phyloP scores from a whole-genome alignment of 2,329 filamentous ascomycete species.

The Neonectria neomacrospora region DNA sequence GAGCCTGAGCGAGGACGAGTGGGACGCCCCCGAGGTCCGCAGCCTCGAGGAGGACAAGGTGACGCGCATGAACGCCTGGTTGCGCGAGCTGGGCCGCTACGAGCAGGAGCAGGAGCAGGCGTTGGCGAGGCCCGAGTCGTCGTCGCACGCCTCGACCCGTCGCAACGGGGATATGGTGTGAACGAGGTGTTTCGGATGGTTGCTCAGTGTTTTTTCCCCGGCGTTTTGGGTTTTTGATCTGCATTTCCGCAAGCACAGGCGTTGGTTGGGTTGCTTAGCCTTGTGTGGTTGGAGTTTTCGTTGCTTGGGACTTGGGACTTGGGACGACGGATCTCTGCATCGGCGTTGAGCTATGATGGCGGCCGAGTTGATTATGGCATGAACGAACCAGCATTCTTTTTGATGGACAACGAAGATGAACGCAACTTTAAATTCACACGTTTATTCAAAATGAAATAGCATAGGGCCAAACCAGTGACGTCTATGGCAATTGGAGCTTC shows the following conservation, averaged over 20 bases:
- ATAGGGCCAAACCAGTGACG: background rate
- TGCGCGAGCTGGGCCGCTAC: conserved; percentile 43
- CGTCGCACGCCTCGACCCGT: conserved; percentile 7
- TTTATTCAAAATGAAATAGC: background rate
- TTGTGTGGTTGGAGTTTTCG: background rate
- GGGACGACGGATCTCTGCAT: background rate
- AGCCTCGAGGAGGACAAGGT: conserved; percentile 45
- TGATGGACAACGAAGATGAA: background rate
- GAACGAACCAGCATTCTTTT: background rate
- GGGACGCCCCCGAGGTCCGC: conserved; percentile 30
- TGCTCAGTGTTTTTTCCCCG: too few species aligned
- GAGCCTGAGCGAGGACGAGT: conserved; percentile 47
- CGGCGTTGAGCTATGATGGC: background rate
- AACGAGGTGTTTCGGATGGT: background rate
- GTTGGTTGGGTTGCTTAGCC: background rate
- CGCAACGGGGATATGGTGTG: conserved; percentile 6
- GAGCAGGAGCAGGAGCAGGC: conserved; percentile 1
- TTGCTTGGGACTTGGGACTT: background rate
- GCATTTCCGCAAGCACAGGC: background rate
- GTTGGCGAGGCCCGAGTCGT: conserved; percentile 8
- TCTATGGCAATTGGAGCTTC: background rate
- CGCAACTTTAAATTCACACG: background rate
- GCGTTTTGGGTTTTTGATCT: background rate
- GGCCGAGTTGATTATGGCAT: background rate
- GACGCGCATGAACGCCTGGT: conserved; percentile 47